phyloP scores from a whole-genome alignment of 305 asterid genomes.

The Striga hermonthica region DNA sequence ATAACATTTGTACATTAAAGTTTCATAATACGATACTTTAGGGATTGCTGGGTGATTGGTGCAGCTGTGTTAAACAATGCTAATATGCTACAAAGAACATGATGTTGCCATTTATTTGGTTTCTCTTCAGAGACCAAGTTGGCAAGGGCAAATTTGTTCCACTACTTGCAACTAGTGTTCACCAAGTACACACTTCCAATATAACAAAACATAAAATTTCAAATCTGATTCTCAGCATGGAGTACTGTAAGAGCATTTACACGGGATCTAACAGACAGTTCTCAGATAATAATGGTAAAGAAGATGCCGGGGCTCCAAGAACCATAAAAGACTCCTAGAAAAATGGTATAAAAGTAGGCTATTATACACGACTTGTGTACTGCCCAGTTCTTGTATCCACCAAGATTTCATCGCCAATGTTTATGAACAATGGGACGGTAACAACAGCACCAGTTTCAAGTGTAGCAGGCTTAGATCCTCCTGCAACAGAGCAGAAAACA shows the following conservation, averaged over 20 bases:
- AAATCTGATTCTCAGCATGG: slow-evolving; percentile 17
- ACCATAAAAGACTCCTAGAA: slow-evolving; percentile 24
- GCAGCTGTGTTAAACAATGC: no score
- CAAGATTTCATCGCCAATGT: slow-evolving; percentile 56
- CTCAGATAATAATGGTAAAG: slow-evolving; percentile 26
- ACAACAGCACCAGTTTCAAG: slow-evolving; percentile 91
- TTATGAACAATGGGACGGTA: slow-evolving; percentile 71
- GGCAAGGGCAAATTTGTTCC: slow-evolving; percentile 5
- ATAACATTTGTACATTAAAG: not conserved
- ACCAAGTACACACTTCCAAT: slow-evolving; percentile 14
- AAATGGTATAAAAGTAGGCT: slow-evolving; percentile 29
- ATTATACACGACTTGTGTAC: slow-evolving; percentile 92
- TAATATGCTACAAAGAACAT: not conserved
- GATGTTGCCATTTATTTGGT: not conserved
- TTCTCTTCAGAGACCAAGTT: not conserved
- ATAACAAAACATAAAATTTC: slow-evolving; percentile 1
- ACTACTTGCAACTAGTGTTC: not conserved
- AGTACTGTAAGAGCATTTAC: slow-evolving; percentile 14
- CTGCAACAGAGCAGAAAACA: slow-evolving; percentile 41
- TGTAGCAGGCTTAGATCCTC: slow-evolving; percentile 89
- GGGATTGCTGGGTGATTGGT: no score
- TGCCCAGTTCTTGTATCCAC: slow-evolving; percentile 90
- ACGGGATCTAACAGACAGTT: not conserved
- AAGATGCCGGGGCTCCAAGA: slow-evolving; percentile 29
- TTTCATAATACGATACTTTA: not conserved